Percentiles rank a stretch among this genome's conserved stretches.
Conservation (phyloP, 179 eudicot genomes). For the Spergularia azorica region DNA sequence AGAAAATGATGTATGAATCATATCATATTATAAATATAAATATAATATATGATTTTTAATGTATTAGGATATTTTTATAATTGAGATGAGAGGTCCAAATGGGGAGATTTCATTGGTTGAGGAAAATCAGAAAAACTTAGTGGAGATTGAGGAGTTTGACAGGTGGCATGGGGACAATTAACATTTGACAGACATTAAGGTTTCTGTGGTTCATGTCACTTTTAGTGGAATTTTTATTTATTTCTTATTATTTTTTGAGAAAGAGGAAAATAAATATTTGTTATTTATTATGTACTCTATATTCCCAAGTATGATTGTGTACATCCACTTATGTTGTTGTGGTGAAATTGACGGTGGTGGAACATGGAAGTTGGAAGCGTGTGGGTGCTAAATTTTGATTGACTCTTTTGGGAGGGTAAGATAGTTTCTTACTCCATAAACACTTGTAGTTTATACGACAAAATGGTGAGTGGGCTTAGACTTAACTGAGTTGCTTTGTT, state of each 20-base stretch:
- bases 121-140: not conserved
- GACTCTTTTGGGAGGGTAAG: not conserved
- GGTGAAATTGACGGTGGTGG: constrained; percentile 19
- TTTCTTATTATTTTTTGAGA: too few relatives aligned
- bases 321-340: constrained; percentile 19
- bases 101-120: constrained; percentile 19
- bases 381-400: not conserved
- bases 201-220: constrained; percentile 20
- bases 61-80: constrained; percentile 12
- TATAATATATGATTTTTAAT: not conserved
- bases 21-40: not conserved
- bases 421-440: not conserved
- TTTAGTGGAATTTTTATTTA: not conserved
- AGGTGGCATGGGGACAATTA: constrained; percentile 14
- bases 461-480: not conserved
- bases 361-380: not conserved
- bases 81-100: constrained; percentile 16
- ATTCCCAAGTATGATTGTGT: constrained; percentile 16
- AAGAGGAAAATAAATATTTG: not conserved
- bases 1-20: not conserved
- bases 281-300: not conserved
- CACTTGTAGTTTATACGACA: not conserved
- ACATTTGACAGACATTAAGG: constrained; percentile 2
- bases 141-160: constrained; percentile 11
- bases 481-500: too few relatives aligned